Conservation (phyloP, 2,329 filamentous ascomycete genomes). For the Colletotrichum phormii region DNA sequence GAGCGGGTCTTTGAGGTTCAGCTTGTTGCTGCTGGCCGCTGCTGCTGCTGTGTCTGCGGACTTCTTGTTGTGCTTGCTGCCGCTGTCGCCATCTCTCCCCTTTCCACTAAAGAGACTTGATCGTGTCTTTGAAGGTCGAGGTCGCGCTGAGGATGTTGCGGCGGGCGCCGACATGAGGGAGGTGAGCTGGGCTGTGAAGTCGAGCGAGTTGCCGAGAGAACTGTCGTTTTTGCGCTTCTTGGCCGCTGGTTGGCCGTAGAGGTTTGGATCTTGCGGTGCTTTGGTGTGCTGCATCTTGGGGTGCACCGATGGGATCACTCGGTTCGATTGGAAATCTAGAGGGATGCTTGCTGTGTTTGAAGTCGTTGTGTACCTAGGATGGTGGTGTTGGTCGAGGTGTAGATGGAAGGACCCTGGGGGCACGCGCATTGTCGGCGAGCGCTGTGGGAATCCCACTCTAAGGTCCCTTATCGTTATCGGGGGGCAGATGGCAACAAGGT, state of each 20-base stretch:
- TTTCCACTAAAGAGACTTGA: constrained; percentile 74
- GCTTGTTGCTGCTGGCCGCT: constrained; percentile 52
- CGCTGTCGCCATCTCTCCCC: constrained; percentile 66
- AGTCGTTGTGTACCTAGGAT: no score
- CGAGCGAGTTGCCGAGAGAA: constrained; percentile 77
- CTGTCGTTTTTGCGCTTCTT: constrained; percentile 79
- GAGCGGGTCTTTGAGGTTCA: constrained; percentile 62
- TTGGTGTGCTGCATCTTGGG: constrained; percentile 15
- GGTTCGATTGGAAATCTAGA: not conserved
- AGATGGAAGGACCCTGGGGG: not conserved
- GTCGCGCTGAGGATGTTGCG: constrained; percentile 55
- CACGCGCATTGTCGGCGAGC: not conserved
- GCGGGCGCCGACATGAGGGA: constrained; percentile 73
- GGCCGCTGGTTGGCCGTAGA: constrained; percentile 81
- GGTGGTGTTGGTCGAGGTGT: not conserved
- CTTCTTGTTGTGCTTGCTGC: constrained; percentile 52
- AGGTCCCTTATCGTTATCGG: not conserved
- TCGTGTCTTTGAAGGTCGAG: constrained; percentile 68
- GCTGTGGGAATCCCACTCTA: not conserved
- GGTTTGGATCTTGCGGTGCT: constrained; percentile 74
- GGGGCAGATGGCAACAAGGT: no score
- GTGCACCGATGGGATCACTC: no score
- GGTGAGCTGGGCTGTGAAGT: constrained; percentile 90
- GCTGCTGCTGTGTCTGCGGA: constrained; percentile 42
- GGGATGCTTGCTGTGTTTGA: not conserved